phyloP scores from a whole-genome alignment of 768 basidiomycete species.

The Podaxis sp. region DNA sequence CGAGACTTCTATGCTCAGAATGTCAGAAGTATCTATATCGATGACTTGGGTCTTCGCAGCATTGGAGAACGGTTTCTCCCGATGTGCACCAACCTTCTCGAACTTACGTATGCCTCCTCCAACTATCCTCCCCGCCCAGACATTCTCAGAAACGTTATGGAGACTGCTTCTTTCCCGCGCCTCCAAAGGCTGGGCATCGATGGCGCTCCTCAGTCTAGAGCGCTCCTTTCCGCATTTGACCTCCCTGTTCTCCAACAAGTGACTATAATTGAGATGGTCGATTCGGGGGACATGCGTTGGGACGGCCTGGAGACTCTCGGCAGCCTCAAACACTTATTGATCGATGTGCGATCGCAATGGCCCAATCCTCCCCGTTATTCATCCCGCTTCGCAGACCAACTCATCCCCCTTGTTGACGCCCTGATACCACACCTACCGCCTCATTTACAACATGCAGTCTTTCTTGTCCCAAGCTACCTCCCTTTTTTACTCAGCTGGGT shows the following conservation, averaged over 20 bases:
- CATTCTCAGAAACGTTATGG: background rate
- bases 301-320: background rate
- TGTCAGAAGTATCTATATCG: conserved; percentile 3
- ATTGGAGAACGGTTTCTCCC: background rate
- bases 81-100: background rate
- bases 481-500: conserved; percentile 5
- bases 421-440: background rate
- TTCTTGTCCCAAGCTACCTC: conserved; percentile 6
- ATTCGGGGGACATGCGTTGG: background rate
- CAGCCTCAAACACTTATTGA: background rate
- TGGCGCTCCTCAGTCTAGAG: background rate
- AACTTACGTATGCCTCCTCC: conserved; percentile 1
- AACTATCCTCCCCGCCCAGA: background rate
- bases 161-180: background rate
- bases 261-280: conserved; percentile 2
- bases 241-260: background rate
- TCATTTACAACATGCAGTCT: background rate
- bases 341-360: conserved; percentile 1
- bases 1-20: background rate
- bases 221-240: background rate
- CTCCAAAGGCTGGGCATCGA: conserved; percentile 3
- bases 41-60: background rate
- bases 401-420: background rate
- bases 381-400: background rate
- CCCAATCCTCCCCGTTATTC: background rate